Percentiles rank a stretch among this genome's conserved stretches.
Evolutionary conservation across 345 rosid genomes (phyloP).

Genomic region (Populus ilicifolia): DNA sequence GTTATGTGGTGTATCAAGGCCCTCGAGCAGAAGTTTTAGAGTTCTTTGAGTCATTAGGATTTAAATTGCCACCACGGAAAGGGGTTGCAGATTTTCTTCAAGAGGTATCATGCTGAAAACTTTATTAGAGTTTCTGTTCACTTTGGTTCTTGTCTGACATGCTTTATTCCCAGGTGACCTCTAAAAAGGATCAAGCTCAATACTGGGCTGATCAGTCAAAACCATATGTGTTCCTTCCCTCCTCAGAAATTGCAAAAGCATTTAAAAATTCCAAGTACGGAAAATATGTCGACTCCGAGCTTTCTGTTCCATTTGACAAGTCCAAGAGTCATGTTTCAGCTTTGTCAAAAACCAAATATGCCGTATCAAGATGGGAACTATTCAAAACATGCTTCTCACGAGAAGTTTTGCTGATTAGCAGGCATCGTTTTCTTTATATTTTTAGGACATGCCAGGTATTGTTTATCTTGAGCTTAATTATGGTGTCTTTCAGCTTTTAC

Average conservation of each 20-base stretch:
- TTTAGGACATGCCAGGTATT: constrained; percentile 80
- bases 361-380: constrained; percentile 73
- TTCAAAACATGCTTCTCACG: constrained; percentile 31
- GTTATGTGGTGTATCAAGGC: constrained; percentile 78
- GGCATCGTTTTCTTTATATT: constrained; percentile 72
- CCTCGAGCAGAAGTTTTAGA: constrained; percentile 68
- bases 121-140: constrained; percentile 2
- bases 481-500: neutral
- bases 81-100: constrained; percentile 96
- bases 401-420: constrained; percentile 57
- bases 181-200: constrained; percentile 91
- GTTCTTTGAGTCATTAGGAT: constrained; percentile 87
- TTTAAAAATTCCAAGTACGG: constrained; percentile 64
- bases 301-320: constrained; percentile 49
- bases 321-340: constrained; percentile 50
- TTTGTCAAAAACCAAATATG: constrained; percentile 58
- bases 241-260: constrained; percentile 65
- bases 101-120: constrained; percentile 50
- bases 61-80: constrained; percentile 71
- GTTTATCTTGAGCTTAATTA: constrained; percentile 1
- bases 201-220: constrained; percentile 84
- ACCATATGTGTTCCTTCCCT: constrained; percentile 60
- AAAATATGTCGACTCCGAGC: constrained; percentile 35
- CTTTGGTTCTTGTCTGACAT: constrained; percentile 5
- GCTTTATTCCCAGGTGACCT: constrained; percentile 60